Base-by-base conservation (phyloP, 1,139 yeast genomes). In the Pichia sp. region DNA sequence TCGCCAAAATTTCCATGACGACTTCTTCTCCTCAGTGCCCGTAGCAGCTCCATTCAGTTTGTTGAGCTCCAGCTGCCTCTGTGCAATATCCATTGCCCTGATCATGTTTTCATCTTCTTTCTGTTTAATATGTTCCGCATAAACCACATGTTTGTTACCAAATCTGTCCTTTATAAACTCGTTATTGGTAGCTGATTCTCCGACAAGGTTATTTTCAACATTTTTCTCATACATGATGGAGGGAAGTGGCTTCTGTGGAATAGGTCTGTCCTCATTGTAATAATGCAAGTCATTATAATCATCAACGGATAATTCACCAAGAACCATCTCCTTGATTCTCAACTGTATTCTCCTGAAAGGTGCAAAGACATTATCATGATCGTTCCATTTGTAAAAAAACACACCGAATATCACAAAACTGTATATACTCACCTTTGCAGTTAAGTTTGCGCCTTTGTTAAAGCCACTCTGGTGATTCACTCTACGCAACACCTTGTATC, bases 311-410 rank as follows among this genome's bases (percentile, higher is more conserved):
- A 84, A 61, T 19, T 59, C 59, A 2, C 81, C 81, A 27, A 71
- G 49, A 6, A 78, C 36, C 38, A 57, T 48, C 44, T 78, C 79
- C 50, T 82, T 73, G 33, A 71, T 38, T 27, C 68, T 58, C 34
- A 84, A 66, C 45, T 85, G 75, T 27, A 67, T 59, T 36, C 91
- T 58, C 55, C 83, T 77, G 35, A 83, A 76, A 33, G 71, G 76
- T 11, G 84, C 69, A 58, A 84, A 77, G 4, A 82, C 76, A 50
- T 83, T 79, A 45, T 84, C 93, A 48, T 74, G 72, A 40, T 84
- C 93, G 53, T 85, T 83, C 94, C 94, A 84, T 38, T 88, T 65
- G 55, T 79, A 73, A 59, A 83, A 78, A 53, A 84, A 84, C 8
- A 80, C 71, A 27, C 77, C 79, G 52, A 74, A 79, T 2, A 72